A percentile compares a stretch with the other conserved stretches of the same genome.
phyloP scores from a whole-genome alignment of 768 basidiomycete genomes.

The Austroboletus festivus region DNA sequence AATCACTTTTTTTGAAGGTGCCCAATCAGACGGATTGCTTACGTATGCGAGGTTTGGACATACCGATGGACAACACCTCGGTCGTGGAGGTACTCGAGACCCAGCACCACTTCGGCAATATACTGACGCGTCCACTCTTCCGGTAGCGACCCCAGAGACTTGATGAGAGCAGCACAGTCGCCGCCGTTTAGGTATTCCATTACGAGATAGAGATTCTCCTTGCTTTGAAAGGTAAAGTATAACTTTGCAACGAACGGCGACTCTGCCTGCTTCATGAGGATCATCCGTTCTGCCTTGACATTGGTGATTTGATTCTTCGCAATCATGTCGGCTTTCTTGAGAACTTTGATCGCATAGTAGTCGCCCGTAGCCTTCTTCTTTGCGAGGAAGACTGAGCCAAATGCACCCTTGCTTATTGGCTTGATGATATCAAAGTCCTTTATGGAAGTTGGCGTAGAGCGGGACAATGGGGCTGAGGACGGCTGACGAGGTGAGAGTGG shows the following conservation, averaged over 20 bases:
- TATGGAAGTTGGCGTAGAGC: slow-evolving; percentile 86
- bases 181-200: slow-evolving; percentile 99
- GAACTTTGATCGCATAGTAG: slow-evolving; percentile 99
- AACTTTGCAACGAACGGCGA: slow-evolving; percentile 97
- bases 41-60: slow-evolving; percentile 20
- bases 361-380: slow-evolving; percentile 98
- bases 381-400: slow-evolving; percentile 96
- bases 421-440: slow-evolving; percentile 99
- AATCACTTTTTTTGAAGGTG: slow-evolving; percentile 54
- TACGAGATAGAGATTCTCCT: slow-evolving; percentile 96
- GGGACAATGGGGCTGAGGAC: slow-evolving; percentile 70
- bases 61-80: slow-evolving; percentile 96
- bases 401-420: slow-evolving; percentile 97
- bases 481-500: slow-evolving; percentile 88
- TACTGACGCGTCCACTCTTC: slow-evolving; percentile 98
- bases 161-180: slow-evolving; percentile 96
- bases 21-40: not conserved
- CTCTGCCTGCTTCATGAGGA: slow-evolving; percentile 98
- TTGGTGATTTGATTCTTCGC: slow-evolving; percentile 99
- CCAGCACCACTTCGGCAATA: slow-evolving; percentile 92
- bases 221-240: slow-evolving; percentile 99
- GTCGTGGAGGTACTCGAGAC: slow-evolving; percentile 94
- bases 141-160: slow-evolving; percentile 86
- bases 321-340: slow-evolving; percentile 99
- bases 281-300: slow-evolving; percentile 99